Evolutionary conservation across 2,329 filamentous ascomycete genomes (phyloP).

Genomic region (Endocalyx cinctus): DNA sequence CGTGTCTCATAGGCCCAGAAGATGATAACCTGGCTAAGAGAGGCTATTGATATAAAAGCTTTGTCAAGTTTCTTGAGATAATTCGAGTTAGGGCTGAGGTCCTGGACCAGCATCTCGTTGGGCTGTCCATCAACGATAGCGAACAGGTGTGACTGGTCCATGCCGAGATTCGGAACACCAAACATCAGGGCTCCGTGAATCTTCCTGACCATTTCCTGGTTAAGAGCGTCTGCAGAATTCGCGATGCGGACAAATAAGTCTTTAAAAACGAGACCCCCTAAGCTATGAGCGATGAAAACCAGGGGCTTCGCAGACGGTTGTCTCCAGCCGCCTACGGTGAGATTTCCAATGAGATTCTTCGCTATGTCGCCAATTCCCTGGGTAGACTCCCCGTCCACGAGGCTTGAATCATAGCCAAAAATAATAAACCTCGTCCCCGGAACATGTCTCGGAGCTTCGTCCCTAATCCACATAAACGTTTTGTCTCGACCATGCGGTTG

Average conservation of each 20-base stretch:
- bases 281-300: slow-evolving; percentile 22
- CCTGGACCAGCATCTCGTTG: slow-evolving; percentile 11
- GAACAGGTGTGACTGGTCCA: slow-evolving; percentile 13
- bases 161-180: slow-evolving; percentile 19
- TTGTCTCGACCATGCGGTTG: slow-evolving; percentile 14
- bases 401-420: slow-evolving; percentile 21
- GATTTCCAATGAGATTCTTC: slow-evolving; percentile 8
- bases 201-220: no score
- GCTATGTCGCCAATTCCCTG: slow-evolving; percentile 19
- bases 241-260: no score
- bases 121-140: slow-evolving; percentile 14
- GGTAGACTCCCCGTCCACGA: slow-evolving; percentile 16
- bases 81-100: slow-evolving; percentile 8
- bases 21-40: slow-evolving; percentile 2
- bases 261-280: slow-evolving; percentile 23
- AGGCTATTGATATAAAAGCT: slow-evolving; percentile 11
- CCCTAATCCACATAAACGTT: slow-evolving; percentile 24
- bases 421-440: slow-evolving; percentile 11
- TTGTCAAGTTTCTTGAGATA: slow-evolving; percentile 10
- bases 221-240: no score
- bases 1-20: slow-evolving; percentile 20
- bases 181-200: slow-evolving; percentile 18
- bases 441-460: slow-evolving; percentile 13
- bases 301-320: slow-evolving; percentile 13
- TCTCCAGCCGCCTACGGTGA: slow-evolving; percentile 13